These are phyloP conservation scores for Starmerella floricola DNA, from an alignment of 805 yeast genomes.

Conservation along the genomic window DNA sequence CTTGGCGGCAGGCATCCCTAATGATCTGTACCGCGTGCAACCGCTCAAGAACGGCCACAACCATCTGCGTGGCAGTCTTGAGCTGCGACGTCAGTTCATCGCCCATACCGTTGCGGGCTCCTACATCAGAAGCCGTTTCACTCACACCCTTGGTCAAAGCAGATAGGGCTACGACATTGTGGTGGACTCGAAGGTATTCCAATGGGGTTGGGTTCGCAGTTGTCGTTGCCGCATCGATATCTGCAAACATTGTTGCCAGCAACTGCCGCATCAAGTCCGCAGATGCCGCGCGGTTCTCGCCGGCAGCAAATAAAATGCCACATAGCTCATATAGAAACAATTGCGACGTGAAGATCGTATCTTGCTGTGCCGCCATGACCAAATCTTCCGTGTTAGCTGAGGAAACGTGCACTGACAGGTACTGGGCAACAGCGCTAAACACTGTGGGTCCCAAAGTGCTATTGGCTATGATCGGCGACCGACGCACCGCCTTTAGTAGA, in stretches of 20 bases:
- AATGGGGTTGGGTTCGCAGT: conserved; percentile 25
- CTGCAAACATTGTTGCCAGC: conserved; percentile 14
- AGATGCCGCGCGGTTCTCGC: conserved; percentile 30
- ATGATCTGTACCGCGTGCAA: conserved; percentile 54
- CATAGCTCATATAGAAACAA: conserved; percentile 73
- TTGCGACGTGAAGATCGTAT: conserved; percentile 61
- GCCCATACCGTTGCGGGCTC: neutral
- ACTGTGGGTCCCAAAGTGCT: conserved; percentile 42
- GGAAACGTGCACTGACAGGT: conserved; percentile 52
- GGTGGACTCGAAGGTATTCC: conserved; percentile 57
- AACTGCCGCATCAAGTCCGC: conserved; percentile 19
- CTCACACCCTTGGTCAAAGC: conserved; percentile 81
- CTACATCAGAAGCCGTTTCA: conserved; percentile 25
- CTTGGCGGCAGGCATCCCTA: conserved; percentile 75
- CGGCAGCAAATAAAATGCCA: conserved; percentile 59
- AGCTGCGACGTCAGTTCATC: conserved; percentile 38
- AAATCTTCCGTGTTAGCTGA: conserved; percentile 28
- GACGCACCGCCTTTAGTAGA: conserved; percentile 57
- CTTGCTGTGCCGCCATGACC: conserved; percentile 27
- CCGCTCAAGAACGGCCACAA: conserved; percentile 68
- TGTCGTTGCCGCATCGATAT: conserved; percentile 23
- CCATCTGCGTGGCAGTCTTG: conserved; percentile 65
- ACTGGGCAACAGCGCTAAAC: conserved; percentile 43
- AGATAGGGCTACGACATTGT: conserved; percentile 76
- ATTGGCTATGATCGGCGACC: conserved; percentile 41